These are phyloP conservation scores for Apiotrichum veenhuisii DNA, from an alignment of 1,284 basidiomycete genomes.

Conservation along the genomic window DNA sequence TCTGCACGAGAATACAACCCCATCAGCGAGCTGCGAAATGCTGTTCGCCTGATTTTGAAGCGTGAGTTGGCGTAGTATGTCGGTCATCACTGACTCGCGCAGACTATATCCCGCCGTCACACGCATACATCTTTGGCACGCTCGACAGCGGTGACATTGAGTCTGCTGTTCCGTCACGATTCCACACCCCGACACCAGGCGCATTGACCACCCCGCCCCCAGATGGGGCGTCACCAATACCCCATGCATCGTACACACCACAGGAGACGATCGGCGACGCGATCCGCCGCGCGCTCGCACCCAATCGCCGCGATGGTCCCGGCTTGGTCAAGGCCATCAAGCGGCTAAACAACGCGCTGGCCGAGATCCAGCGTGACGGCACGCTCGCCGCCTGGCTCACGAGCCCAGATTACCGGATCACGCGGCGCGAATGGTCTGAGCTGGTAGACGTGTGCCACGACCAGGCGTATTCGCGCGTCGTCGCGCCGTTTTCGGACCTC, in stretches of 20 bases:
- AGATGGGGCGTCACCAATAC: slow-evolving; percentile 17
- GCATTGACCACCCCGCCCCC: slow-evolving; percentile 28
- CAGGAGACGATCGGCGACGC: slow-evolving; percentile 52
- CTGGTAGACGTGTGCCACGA: slow-evolving; percentile 51
- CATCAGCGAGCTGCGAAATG: slow-evolving; percentile 46
- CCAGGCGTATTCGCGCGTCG: slow-evolving; percentile 56
- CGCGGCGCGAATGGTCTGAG: slow-evolving; percentile 49
- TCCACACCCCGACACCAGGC: slow-evolving; percentile 19
- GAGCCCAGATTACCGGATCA: slow-evolving; percentile 21
- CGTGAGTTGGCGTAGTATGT: slow-evolving; percentile 29
- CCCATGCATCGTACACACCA: slow-evolving; percentile 4
- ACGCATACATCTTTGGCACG: slow-evolving; percentile 41
- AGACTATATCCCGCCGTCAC: slow-evolving; percentile 43
- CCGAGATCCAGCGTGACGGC: slow-evolving; percentile 44
- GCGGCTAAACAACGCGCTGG: slow-evolving; percentile 53
- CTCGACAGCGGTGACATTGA: slow-evolving; percentile 21
- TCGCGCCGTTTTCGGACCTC: slow-evolving; percentile 52
- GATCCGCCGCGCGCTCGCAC: slow-evolving; percentile 52
- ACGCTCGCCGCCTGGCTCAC: slow-evolving; percentile 33
- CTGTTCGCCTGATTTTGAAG: slow-evolving; percentile 39
- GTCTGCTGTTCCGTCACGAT: slow-evolving; percentile 12
- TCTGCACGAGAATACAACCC: slow-evolving; percentile 50
- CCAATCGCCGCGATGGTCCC: slow-evolving; percentile 53
- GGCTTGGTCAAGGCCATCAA: slow-evolving; percentile 52
- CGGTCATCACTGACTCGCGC: neutral